Evolutionary conservation across 192 early-diverging fungal species (phyloP).

Genomic region (Mortierella alpina): DNA sequence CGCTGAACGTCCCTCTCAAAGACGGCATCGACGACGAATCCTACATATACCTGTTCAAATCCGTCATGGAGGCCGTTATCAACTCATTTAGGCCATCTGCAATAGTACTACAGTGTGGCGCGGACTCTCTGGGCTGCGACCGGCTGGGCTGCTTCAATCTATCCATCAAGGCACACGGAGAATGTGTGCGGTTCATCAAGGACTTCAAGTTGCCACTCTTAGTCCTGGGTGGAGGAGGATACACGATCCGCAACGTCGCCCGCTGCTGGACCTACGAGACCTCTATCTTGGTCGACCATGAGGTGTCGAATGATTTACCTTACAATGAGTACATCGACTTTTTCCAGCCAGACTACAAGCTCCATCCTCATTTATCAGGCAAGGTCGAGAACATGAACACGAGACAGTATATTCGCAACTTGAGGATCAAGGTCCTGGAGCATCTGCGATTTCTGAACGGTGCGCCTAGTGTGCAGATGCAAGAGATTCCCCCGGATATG

Average conservation of each 20-base stretch:
- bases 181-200: slow-evolving; percentile 85
- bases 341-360: slow-evolving; percentile 88
- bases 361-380: slow-evolving; percentile 88
- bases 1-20: slow-evolving; percentile 91
- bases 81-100: slow-evolving; percentile 81
- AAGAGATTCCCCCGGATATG: slow-evolving; percentile 80
- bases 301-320: slow-evolving; percentile 81
- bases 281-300: slow-evolving; percentile 79
- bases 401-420: slow-evolving; percentile 80
- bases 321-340: slow-evolving; percentile 81
- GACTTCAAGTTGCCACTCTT: slow-evolving; percentile 80
- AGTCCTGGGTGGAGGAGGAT: slow-evolving; percentile 92
- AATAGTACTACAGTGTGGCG: slow-evolving; percentile 94
- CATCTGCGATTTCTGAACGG: slow-evolving; percentile 87
- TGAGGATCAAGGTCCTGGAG: slow-evolving; percentile 80
- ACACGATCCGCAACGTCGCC: slow-evolving; percentile 90
- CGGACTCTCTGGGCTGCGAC: slow-evolving; percentile 67
- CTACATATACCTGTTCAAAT: slow-evolving; percentile 83
- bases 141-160: slow-evolving; percentile 65
- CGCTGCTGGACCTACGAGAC: slow-evolving; percentile 97
- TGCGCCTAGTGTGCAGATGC: slow-evolving; percentile 97
- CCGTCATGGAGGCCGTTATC: slow-evolving; percentile 77
- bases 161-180: slow-evolving; percentile 77
- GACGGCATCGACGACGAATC: slow-evolving; percentile 88
- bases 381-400: slow-evolving; percentile 92